Conservation (phyloP, 352 stramenopile species). For the Achlya hypogyna region DNA sequence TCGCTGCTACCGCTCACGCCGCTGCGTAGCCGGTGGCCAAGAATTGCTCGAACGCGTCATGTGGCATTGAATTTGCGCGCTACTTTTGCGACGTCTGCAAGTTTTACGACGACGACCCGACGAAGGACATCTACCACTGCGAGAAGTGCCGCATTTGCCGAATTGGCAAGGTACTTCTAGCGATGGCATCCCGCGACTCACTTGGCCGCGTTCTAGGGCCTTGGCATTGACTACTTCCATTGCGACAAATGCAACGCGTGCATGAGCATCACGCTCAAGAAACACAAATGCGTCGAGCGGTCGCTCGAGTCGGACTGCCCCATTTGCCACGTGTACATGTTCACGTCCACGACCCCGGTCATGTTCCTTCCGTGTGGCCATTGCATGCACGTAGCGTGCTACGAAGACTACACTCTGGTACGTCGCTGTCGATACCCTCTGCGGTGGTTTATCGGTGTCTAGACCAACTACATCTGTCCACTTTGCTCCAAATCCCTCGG, state of each 20-base stretch:
- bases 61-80: conserved; percentile 72
- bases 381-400: conserved; percentile 95
- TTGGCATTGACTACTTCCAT: conserved; percentile 96
- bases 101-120: conserved; percentile 90
- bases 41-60: conserved; percentile 52
- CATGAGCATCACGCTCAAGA: conserved; percentile 86
- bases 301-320: conserved; percentile 92
- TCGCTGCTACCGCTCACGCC: conserved; percentile 33
- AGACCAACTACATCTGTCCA: conserved; percentile 92
- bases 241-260: conserved; percentile 98
- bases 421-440: background rate
- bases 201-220: conserved; percentile 31
- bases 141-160: conserved; percentile 97
- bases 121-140: conserved; percentile 96
- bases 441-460: background rate
- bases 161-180: conserved; percentile 60
- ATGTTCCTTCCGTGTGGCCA: conserved; percentile 93
- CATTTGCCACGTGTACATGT: conserved; percentile 94
- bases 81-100: conserved; percentile 95
- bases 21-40: conserved; percentile 45
- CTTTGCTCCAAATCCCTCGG: conserved; percentile 92
- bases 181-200: background rate
- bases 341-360: conserved; percentile 92
- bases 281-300: conserved; percentile 92
- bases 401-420: conserved; percentile 88